Evolutionary conservation across 345 rosid species (phyloP).

Genomic region (Euphorbia tirucalli): DNA sequence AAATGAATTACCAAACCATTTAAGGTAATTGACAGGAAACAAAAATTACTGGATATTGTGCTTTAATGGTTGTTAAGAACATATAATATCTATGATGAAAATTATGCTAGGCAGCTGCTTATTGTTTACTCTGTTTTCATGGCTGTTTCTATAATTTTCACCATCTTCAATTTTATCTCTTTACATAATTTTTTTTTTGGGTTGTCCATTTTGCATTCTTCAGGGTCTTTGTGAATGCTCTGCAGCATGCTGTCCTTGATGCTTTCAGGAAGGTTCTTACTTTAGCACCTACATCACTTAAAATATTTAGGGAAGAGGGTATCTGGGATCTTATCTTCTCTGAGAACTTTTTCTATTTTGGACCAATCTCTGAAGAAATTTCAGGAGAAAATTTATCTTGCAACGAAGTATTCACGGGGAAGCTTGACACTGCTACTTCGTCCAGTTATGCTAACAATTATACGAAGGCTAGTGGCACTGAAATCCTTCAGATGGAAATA

Average conservation of each 20-base stretch:
- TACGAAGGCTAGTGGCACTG: slow-evolving; percentile 30
- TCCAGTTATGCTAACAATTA: slow-evolving; percentile 21
- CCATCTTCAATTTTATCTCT: neutral
- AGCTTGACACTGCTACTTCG: slow-evolving; percentile 26
- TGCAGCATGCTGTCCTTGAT: slow-evolving; percentile 54
- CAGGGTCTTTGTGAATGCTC: slow-evolving; percentile 47
- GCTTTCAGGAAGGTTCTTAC: slow-evolving; percentile 55
- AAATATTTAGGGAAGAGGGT: slow-evolving; percentile 57
- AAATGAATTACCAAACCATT: slow-evolving; percentile 51
- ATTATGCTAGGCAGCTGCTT: slow-evolving; percentile 2
- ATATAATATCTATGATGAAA: neutral
- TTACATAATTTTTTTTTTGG: neutral
- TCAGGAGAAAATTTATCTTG: slow-evolving; percentile 27
- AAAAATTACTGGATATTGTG: neutral
- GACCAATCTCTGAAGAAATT: slow-evolving; percentile 36
- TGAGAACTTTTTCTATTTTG: slow-evolving; percentile 61
- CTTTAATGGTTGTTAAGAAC: slow-evolving; percentile 6
- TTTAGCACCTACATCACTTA: slow-evolving; percentile 47
- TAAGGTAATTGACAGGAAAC: slow-evolving; percentile 36
- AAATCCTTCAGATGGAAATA: slow-evolving; percentile 54
- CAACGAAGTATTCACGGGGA: slow-evolving; percentile 22
- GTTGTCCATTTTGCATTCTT: slow-evolving; percentile 13
- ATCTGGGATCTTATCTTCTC: slow-evolving; percentile 78
- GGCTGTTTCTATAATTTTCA: slow-evolving; percentile 3
- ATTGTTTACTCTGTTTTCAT: neutral